Evolutionary conservation across 108 stramenopile genomes (phyloP).

Genomic region (Poteriospumella lacustris): DNA sequence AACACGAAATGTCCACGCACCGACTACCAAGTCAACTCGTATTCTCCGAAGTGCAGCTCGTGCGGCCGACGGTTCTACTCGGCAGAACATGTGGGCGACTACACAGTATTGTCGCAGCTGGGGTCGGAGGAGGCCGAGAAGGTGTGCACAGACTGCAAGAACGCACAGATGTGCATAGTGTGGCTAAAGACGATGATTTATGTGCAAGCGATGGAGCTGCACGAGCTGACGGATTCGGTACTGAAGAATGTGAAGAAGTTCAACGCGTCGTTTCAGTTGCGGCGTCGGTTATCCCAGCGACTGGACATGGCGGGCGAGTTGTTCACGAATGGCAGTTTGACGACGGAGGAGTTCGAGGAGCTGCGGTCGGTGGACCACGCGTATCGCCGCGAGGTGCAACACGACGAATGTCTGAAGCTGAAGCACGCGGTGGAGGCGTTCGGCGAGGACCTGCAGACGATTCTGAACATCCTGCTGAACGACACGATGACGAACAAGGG

Average conservation of each 20-base stretch:
- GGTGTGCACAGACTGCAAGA: constrained; percentile 13
- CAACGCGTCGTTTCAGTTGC: constrained; percentile 18
- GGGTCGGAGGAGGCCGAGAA: neutral
- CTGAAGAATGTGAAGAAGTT: neutral
- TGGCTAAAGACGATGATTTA: constrained; percentile 22
- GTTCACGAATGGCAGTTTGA: neutral
- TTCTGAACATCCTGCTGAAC: constrained; percentile 8
- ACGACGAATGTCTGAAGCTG: neutral
- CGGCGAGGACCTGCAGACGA: constrained; percentile 24
- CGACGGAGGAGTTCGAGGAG: constrained; percentile 17
- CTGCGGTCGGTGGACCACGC: constrained; percentile 9
- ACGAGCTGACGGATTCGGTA: constrained; percentile 4
- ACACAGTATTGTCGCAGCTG: neutral
- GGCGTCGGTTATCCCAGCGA: constrained; percentile 10
- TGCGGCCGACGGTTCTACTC: constrained; percentile 2
- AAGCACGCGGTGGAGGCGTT: neutral
- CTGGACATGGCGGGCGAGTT: constrained; percentile 13
- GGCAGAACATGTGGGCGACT: neutral
- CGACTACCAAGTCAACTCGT: neutral
- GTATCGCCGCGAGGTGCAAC: constrained; percentile 1
- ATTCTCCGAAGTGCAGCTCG: neutral
- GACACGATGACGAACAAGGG: neutral
- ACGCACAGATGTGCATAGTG: constrained; percentile 17
- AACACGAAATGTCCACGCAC: neutral
- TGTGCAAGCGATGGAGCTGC: constrained; percentile 14